A percentile compares a stretch with the other conserved stretches of the same genome.
These are phyloP conservation scores for Phytophthora europaea DNA, from an alignment of 352 stramenopile genomes.

Conservation along the genomic window DNA sequence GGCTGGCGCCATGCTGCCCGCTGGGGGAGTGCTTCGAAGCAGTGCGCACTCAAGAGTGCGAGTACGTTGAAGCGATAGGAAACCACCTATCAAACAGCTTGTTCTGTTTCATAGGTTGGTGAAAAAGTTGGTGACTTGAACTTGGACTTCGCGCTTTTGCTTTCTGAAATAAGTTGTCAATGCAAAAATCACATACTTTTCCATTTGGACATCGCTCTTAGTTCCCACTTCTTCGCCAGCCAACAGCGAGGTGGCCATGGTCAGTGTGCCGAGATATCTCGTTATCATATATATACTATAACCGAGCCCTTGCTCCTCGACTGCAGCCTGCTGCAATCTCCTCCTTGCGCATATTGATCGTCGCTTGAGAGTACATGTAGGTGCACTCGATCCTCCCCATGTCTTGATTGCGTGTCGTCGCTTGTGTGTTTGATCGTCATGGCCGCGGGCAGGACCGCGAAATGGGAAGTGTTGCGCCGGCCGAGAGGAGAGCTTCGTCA, in stretches of 20 bases:
- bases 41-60: too few species aligned
- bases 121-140: not conserved
- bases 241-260: too few species aligned
- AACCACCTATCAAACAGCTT: not conserved
- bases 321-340: slow-evolving; percentile 30
- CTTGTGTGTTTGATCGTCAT: not conserved
- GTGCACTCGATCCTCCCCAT: slow-evolving; percentile 34
- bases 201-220: not conserved
- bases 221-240: too few species aligned
- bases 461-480: slow-evolving; percentile 12
- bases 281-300: slow-evolving; percentile 25
- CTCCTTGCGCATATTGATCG: slow-evolving; percentile 35
- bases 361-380: slow-evolving; percentile 9
- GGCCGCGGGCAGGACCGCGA: slow-evolving; percentile 8
- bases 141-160: not conserved
- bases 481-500: slow-evolving; percentile 14
- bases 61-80: not conserved
- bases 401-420: slow-evolving; percentile 29
- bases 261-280: not conserved
- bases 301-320: slow-evolving; percentile 44
- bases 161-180: not conserved
- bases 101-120: not conserved
- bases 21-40: too few species aligned
- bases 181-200: not conserved
- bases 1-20: too few species aligned